Evolutionary conservation across 2,329 filamentous ascomycete genomes (phyloP).

Genomic region (Chrysosphaeria jannelii): DNA sequence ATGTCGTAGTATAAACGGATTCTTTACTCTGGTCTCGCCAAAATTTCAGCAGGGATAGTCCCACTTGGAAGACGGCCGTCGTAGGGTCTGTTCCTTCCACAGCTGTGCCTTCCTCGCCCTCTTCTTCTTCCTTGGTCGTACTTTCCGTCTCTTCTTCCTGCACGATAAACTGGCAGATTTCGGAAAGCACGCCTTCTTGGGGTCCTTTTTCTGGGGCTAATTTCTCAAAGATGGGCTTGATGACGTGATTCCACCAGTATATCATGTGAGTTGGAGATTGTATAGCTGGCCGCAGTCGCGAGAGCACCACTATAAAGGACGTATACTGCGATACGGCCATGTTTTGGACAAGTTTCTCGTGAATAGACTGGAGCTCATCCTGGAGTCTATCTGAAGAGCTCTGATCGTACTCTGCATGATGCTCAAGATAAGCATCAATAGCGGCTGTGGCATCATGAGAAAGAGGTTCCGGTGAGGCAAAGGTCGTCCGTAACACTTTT

Average conservation of each 20-base stretch:
- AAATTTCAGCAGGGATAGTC: constrained; percentile 20
- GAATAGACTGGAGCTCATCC: constrained; percentile 38
- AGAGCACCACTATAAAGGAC: constrained; percentile 38
- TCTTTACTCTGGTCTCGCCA: constrained; percentile 24
- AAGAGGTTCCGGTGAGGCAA: constrained; percentile 24
- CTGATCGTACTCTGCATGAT: constrained; percentile 37
- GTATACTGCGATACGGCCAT: constrained; percentile 21
- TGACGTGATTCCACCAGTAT: constrained; percentile 39
- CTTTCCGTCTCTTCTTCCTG: too few species aligned
- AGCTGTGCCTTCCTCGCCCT: constrained; percentile 8
- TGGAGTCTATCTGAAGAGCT: constrained; percentile 37
- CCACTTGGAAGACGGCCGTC: constrained; percentile 22
- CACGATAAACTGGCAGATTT: constrained; percentile 30
- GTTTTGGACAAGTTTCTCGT: constrained; percentile 29
- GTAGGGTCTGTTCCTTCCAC: constrained; percentile 9
- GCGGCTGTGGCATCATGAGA: constrained; percentile 30
- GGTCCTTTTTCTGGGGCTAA: too few species aligned
- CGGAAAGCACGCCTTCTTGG: constrained; percentile 29
- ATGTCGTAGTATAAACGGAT: constrained; percentile 9
- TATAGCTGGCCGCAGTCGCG: constrained; percentile 31
- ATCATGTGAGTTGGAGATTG: constrained; percentile 28
- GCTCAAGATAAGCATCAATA: constrained; percentile 36
- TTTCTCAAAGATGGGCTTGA: constrained; percentile 20
- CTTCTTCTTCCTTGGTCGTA: constrained; percentile 20
- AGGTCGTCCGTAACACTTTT: constrained; percentile 22